A percentile compares a stretch with the other conserved stretches of the same genome.
Conservation (phyloP, 768 basidiomycete species). For the Lepiota brunneoincarnata region DNA sequence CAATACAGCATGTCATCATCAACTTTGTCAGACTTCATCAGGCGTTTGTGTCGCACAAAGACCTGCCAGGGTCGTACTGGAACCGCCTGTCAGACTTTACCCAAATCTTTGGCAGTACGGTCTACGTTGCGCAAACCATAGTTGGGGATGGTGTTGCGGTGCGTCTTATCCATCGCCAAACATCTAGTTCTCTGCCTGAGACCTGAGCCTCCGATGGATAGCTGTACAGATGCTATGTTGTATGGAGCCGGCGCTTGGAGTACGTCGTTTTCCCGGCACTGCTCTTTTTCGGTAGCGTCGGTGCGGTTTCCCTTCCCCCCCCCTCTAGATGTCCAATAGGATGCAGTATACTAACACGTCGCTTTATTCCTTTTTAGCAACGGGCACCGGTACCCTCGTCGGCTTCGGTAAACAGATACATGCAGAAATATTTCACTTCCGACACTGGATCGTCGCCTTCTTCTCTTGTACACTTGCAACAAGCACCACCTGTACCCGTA, state of each 20-base stretch:
- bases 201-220: background rate
- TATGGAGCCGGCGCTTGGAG: slow-evolving; percentile 23
- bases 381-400: slow-evolving; percentile 21
- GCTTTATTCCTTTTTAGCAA: background rate
- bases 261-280: slow-evolving; percentile 23
- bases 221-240: slow-evolving; percentile 29
- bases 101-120: slow-evolving; percentile 27
- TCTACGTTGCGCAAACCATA: slow-evolving; percentile 32
- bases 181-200: background rate
- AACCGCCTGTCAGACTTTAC: slow-evolving; percentile 26
- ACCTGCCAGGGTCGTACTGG: slow-evolving; percentile 20
- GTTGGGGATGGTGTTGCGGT: slow-evolving; percentile 32
- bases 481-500: slow-evolving; percentile 30
- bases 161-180: background rate
- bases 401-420: slow-evolving; percentile 21
- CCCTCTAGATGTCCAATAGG: too few relatives aligned
- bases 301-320: background rate
- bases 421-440: slow-evolving; percentile 28
- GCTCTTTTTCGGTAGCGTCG: slow-evolving; percentile 26
- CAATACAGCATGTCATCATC: slow-evolving; percentile 4
- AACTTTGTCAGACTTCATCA: background rate
- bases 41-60: background rate
- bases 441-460: slow-evolving; percentile 32
- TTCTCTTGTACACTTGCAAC: slow-evolving; percentile 31
- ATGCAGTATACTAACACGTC: background rate